Conservation (phyloP, 257 asterid genomes). For the Lavandula angustifolia region DNA sequence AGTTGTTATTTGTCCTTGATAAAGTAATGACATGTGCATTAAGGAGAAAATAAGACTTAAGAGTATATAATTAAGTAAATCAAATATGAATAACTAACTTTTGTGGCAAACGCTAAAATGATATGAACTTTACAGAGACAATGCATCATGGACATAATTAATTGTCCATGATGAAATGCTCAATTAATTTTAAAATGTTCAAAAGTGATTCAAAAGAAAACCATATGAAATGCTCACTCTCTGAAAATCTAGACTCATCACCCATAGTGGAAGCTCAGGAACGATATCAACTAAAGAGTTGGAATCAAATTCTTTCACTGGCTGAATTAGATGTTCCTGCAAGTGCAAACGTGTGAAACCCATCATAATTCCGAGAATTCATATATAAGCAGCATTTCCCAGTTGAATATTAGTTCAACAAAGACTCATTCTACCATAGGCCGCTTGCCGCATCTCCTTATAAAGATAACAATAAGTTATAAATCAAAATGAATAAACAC, state of each 20-base stretch:
- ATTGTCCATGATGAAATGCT: too few relatives aligned
- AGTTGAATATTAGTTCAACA: background rate
- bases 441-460: background rate
- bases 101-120: too few relatives aligned
- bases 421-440: background rate
- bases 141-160: too few relatives aligned
- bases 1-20: too few relatives aligned
- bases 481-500: background rate
- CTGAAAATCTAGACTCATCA: constrained; percentile 78
- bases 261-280: constrained; percentile 77
- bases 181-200: too few relatives aligned
- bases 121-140: too few relatives aligned
- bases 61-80: too few relatives aligned
- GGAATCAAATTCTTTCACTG: constrained; percentile 42
- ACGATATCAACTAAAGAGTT: constrained; percentile 50
- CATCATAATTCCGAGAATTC: background rate
- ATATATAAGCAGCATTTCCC: background rate
- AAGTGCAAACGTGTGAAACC: constrained; percentile 12
- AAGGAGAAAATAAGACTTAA: too few relatives aligned
- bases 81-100: too few relatives aligned
- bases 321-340: constrained; percentile 45
- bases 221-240: constrained; percentile 42
- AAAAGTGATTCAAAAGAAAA: background rate
- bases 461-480: background rate
- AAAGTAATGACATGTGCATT: too few relatives aligned